Evolutionary conservation across 208 protist species (phyloP), one percentile per base, ranked within the genome.

Genomic region (Crithidia mellificae): DNA sequence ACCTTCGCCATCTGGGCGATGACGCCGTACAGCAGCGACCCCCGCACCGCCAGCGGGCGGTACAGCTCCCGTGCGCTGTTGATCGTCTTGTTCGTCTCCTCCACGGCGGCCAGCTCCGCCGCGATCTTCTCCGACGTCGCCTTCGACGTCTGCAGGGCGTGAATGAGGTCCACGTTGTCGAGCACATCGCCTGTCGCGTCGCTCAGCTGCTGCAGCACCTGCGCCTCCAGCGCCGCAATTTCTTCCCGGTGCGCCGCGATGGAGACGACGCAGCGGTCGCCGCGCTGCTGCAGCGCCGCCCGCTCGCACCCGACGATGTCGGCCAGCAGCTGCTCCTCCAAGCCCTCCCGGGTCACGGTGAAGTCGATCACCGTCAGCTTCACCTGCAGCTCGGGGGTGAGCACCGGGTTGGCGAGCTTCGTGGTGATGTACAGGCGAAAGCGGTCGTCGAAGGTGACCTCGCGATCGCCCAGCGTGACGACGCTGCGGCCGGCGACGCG

Each of bases 401-500:
- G 96, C 63, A 96, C 80, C 7, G 97, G 96, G 73, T 98, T 98
- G 19, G 90, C 77, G 32, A 98, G 81, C 70, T 98, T 98, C 50
- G 89, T 98, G 15, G 96, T 97, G 65, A 99, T 96, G 82, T 95
- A 99, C 17, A 99, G 79, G 11, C 74, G 72, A 81, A 98, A 99
- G 56, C 85, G 72, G 27, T 87, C 77, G 66, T 96, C 83, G 78
- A 98, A 98, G 63, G 97, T 91, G 32, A 98, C 84, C 47, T 98
- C 96, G 47, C 89, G 84, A 74, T 98, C 96, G 61, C 95, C 95
- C 5, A 98, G 77, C 30, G 88, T 86, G 14, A 98, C 85, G 30
- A 98, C 81, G 43, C 89, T 68, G 52, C 88, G 75, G 34, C 95
- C 95, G 27, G 84, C 81, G 19, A 83, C 83, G 19, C 95, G 95